Evolutionary conservation across 2,329 filamentous ascomycete species (phyloP).

Genomic region (Botrytis medusae): DNA sequence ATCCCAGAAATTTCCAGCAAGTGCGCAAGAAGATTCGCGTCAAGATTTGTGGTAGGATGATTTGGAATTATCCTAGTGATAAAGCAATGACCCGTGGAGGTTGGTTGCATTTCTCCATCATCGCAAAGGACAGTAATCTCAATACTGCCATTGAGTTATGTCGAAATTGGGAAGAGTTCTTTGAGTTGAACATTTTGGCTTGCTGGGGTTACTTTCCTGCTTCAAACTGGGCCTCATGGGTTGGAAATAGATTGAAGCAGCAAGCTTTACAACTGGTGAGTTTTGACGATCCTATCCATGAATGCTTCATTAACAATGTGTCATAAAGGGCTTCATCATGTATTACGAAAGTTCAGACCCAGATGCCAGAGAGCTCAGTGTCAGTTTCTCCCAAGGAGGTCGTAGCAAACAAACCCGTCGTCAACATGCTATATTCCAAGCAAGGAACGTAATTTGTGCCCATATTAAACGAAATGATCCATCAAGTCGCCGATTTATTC

Average conservation of each 20-base stretch:
- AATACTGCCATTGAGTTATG: conserved; percentile 48
- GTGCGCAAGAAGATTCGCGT: conserved; percentile 43
- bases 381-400: conserved; percentile 40
- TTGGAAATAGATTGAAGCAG: conserved; percentile 42
- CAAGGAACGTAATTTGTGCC: conserved; percentile 45
- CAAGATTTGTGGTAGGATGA: conserved; percentile 49
- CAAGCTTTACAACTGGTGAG: conserved; percentile 44
- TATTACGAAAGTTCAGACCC: conserved; percentile 27
- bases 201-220: conserved; percentile 49
- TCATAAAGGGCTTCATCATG: conserved; percentile 33
- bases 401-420: conserved; percentile 38
- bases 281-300: not conserved
- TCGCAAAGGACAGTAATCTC: conserved; percentile 50
- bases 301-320: not conserved
- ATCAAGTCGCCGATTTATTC: conserved; percentile 45
- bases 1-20: conserved; percentile 40
- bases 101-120: conserved; percentile 52
- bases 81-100: conserved; percentile 48
- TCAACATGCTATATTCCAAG: conserved; percentile 41
- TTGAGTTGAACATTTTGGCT: conserved; percentile 48
- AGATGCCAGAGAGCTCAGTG: conserved; percentile 40
- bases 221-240: conserved; percentile 47
- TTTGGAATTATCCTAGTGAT: conserved; percentile 53
- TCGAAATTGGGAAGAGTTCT: conserved; percentile 52
- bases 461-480: conserved; percentile 46